Evolutionary conservation across 2,329 filamentous ascomycete species (phyloP).

Genomic region (Amauroascus niger): DNA sequence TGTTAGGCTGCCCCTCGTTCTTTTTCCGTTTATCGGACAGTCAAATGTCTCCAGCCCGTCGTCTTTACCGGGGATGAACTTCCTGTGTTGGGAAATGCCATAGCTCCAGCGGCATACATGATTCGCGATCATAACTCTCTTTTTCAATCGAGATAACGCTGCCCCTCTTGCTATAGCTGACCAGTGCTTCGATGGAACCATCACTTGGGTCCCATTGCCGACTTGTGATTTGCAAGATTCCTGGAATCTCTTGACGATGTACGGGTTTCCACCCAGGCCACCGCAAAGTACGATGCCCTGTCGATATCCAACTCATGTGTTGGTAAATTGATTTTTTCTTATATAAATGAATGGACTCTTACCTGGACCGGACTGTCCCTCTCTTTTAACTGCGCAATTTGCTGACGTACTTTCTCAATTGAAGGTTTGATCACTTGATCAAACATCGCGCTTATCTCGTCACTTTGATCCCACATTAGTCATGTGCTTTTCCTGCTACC

Average conservation of each 20-base stretch:
- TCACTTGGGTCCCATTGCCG: constrained; percentile 3
- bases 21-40: constrained; percentile 8
- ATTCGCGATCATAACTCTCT: not conserved
- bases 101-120: constrained; percentile 13
- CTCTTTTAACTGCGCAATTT: not conserved
- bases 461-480: not conserved
- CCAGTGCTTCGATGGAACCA: constrained; percentile 15
- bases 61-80: constrained; percentile 14
- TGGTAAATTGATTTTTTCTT: not conserved
- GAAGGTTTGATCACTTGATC: constrained; percentile 8
- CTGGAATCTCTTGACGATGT: constrained; percentile 15
- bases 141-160: constrained; percentile 10
- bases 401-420: not conserved
- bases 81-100: constrained; percentile 11
- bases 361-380: constrained; percentile 5
- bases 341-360: not conserved
- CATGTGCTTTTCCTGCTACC: not conserved
- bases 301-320: not conserved
- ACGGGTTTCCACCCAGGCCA: constrained; percentile 10
- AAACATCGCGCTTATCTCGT: constrained; percentile 13
- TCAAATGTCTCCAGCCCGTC: constrained; percentile 12
- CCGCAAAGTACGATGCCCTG: constrained; percentile 13
- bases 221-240: constrained; percentile 12
- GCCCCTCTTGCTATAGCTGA: constrained; percentile 17
- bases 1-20: not conserved